A percentile compares a stretch with the other conserved stretches of the same genome.
These are phyloP conservation scores for Fistulifera pelliculosa DNA, from an alignment of 108 stramenopile genomes.

Conservation along the genomic window DNA sequence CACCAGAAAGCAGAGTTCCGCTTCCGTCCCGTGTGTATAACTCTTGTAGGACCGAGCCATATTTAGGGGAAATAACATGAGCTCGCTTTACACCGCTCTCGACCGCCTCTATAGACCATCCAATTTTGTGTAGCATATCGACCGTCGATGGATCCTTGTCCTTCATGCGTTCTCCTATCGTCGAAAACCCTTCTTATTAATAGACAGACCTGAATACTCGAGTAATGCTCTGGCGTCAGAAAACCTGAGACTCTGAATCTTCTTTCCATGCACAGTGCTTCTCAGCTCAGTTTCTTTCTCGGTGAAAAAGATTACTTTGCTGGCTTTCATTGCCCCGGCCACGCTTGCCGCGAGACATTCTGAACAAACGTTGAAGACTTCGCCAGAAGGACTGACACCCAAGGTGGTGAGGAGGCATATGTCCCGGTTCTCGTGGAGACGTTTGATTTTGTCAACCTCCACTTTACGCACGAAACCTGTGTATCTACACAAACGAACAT, in stretches of 20 bases:
- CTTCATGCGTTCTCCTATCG: constrained; percentile 18
- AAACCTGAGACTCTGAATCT: constrained; percentile 66
- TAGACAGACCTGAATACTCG: constrained; percentile 40
- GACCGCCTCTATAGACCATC: constrained; percentile 69
- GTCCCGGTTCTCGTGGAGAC: constrained; percentile 72
- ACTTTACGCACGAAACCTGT: constrained; percentile 87
- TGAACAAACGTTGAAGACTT: constrained; percentile 90
- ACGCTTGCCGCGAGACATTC: constrained; percentile 71
- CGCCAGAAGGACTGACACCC: constrained; percentile 85
- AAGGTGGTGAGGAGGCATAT: constrained; percentile 87
- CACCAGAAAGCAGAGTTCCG: constrained; percentile 86
- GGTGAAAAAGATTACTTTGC: constrained; percentile 84
- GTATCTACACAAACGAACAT: constrained; percentile 48
- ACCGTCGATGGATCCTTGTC: constrained; percentile 25
- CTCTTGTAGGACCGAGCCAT: constrained; percentile 86
- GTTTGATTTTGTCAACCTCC: constrained; percentile 78
- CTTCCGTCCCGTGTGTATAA: constrained; percentile 93
- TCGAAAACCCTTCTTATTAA: constrained; percentile 52
- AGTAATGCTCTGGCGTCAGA: constrained; percentile 72
- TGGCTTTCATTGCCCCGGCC: constrained; percentile 71
- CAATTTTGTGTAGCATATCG: constrained; percentile 62
- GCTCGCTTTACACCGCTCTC: constrained; percentile 84
- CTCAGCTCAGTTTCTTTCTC: constrained; percentile 35
- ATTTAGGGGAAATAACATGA: constrained; percentile 75
- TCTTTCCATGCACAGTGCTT: constrained; percentile 57